Percentiles rank a stretch among this genome's conserved stretches.
These are phyloP conservation scores for Pseudognaphalium luteoalbum DNA, from an alignment of 129 eudicot genomes.

Conservation along the genomic window DNA sequence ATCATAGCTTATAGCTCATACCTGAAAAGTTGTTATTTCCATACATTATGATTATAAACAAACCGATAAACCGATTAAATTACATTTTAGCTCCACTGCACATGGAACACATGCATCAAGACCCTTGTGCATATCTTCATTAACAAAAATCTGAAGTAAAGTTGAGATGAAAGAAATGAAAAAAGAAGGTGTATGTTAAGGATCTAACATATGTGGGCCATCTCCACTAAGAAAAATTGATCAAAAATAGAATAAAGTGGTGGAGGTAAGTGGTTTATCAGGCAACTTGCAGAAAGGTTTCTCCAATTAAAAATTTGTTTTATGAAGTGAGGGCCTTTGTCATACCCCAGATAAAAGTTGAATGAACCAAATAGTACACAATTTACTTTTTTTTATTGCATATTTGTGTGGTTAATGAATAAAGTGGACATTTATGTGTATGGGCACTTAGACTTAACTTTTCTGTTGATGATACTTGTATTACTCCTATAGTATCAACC, in stretches of 20 bases:
- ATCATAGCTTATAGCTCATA: background rate
- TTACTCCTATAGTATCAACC: constrained; percentile 36
- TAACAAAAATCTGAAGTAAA: background rate
- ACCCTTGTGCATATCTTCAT: background rate
- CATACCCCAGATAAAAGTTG: constrained; percentile 20
- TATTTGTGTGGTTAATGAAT: constrained; percentile 31
- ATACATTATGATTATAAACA: no score
- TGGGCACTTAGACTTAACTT: constrained; percentile 30
- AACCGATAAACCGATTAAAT: background rate
- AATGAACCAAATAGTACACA: constrained; percentile 5
- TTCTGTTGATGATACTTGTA: constrained; percentile 25
- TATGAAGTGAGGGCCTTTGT: constrained; percentile 36
- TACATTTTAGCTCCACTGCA: background rate
- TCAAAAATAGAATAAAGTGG: constrained; percentile 33
- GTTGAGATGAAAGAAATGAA: constrained; percentile 18
- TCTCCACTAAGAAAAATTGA: constrained; percentile 22
- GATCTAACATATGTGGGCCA: constrained; percentile 37
- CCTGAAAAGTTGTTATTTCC: background rate
- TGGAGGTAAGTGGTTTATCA: constrained; percentile 39
- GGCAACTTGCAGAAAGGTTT: constrained; percentile 54
- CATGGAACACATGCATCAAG: constrained; percentile 4
- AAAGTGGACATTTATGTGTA: constrained; percentile 33
- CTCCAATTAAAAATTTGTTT: constrained; percentile 30
- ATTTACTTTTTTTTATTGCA: constrained; percentile 18
- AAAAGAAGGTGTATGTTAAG: constrained; percentile 17